phyloP scores from a whole-genome alignment of 805 yeast species.

The Schizosaccharomyces lindneri region DNA sequence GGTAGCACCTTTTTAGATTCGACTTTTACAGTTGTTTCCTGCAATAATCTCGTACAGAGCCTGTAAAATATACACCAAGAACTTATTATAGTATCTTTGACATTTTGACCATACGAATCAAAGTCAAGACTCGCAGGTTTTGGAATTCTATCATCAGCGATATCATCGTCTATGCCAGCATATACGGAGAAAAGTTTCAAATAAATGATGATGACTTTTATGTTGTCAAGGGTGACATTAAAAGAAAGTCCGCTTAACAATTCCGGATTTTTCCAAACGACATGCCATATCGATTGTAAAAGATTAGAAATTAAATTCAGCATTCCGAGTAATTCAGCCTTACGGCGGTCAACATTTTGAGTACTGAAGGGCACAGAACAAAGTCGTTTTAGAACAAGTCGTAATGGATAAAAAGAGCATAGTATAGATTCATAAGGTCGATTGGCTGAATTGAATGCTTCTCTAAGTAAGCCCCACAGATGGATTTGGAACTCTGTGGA shows the following conservation, averaged over 20 bases:
- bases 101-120: not conserved
- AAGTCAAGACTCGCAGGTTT: not conserved
- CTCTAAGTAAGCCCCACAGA: conserved; percentile 23
- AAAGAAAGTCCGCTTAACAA: too few species aligned
- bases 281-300: not conserved
- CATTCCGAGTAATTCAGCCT: not conserved
- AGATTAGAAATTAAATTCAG: not conserved
- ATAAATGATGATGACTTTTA: not conserved
- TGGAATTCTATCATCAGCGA: not conserved
- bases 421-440: not conserved
- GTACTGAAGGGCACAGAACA: not conserved
- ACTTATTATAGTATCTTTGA: not conserved
- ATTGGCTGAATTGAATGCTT: conserved; percentile 2
- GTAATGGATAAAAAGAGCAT: not conserved
- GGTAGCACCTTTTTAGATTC: not conserved
- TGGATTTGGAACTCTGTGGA: conserved; percentile 42
- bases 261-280: not conserved
- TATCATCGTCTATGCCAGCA: not conserved
- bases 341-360: not conserved
- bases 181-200: not conserved
- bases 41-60: not conserved
- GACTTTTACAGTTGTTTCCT: not conserved
- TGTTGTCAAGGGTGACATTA: not conserved
- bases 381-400: not conserved
- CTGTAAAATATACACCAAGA: conserved; percentile 2